Evolutionary conservation across 345 rosid genomes (phyloP).

Genomic region (Linum lewisii): DNA sequence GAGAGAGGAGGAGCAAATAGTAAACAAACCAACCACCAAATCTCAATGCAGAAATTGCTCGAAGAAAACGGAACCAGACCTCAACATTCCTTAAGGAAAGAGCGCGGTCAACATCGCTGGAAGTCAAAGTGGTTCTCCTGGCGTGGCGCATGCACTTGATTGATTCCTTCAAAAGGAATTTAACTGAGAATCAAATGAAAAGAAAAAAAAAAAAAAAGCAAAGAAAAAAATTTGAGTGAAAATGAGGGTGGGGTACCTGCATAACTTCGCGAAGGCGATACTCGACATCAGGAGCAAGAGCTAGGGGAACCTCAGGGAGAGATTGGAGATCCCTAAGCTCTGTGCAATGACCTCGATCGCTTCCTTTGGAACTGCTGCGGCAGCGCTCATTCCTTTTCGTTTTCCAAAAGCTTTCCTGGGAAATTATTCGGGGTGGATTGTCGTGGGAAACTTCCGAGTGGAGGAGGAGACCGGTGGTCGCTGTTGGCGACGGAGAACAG

Average conservation of each 20-base stretch:
- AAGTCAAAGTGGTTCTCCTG: slow-evolving; percentile 49
- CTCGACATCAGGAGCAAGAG: slow-evolving; percentile 77
- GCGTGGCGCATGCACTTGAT: slow-evolving; percentile 90
- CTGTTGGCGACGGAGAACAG: too few species aligned
- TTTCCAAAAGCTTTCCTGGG: neutral
- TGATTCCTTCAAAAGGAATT: slow-evolving; percentile 52
- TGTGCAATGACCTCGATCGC: slow-evolving; percentile 81
- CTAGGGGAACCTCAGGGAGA: slow-evolving; percentile 58
- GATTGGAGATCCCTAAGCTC: slow-evolving; percentile 64
- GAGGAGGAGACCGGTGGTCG: neutral
- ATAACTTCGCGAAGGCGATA: slow-evolving; percentile 76
- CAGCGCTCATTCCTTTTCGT: slow-evolving; percentile 27
- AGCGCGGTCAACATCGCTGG: slow-evolving; percentile 69
- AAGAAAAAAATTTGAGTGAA: neutral
- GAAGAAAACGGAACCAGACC: slow-evolving; percentile 22
- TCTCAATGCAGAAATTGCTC: neutral
- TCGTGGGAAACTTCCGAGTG: neutral
- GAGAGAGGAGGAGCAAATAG: slow-evolving; percentile 3
- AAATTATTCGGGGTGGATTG: neutral
- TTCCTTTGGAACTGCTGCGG: slow-evolving; percentile 41
- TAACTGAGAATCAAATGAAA: neutral
- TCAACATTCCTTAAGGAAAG: slow-evolving; percentile 67
- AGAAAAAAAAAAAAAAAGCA: neutral
- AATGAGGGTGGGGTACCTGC: slow-evolving; percentile 38
- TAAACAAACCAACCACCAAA: neutral